Conservation (phyloP, 129 eudicot genomes). For the Pulicaria dysenterica region DNA sequence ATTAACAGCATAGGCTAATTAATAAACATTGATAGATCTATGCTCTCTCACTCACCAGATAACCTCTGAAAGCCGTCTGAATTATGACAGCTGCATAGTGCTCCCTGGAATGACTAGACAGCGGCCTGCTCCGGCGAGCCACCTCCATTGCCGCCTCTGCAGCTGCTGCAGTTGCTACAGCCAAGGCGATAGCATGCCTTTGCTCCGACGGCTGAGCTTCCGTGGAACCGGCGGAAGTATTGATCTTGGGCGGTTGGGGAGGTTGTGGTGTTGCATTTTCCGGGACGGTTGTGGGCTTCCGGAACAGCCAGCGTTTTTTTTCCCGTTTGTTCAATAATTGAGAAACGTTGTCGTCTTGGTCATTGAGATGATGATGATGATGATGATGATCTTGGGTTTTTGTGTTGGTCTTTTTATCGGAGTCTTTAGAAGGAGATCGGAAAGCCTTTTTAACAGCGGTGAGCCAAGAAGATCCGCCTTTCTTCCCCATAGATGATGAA, state of each 20-base stretch:
- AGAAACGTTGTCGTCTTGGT: slow-evolving; percentile 56
- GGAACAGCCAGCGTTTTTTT: slow-evolving; percentile 62
- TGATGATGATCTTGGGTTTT: slow-evolving; percentile 24
- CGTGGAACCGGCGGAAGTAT: background rate
- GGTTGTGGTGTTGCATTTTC: slow-evolving; percentile 28
- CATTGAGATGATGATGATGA: slow-evolving; percentile 33
- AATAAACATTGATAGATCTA: slow-evolving; percentile 32
- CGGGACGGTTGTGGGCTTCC: slow-evolving; percentile 41
- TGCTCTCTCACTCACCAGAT: slow-evolving; percentile 54
- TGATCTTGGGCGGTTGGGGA: slow-evolving; percentile 6
- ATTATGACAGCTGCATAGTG: slow-evolving; percentile 55
- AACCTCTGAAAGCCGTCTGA: slow-evolving; percentile 81
- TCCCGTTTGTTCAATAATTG: slow-evolving; percentile 50
- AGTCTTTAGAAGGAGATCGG: slow-evolving; percentile 67
- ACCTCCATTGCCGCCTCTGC: slow-evolving; percentile 61
- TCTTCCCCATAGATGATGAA: slow-evolving; percentile 54
- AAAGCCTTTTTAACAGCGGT: slow-evolving; percentile 80
- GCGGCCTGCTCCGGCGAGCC: slow-evolving; percentile 44
- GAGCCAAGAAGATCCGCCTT: slow-evolving; percentile 70
- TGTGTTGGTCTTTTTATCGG: slow-evolving; percentile 24
- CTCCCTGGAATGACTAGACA: slow-evolving; percentile 35
- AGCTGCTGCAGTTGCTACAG: slow-evolving; percentile 56
- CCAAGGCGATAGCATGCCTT: slow-evolving; percentile 60
- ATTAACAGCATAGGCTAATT: slow-evolving; percentile 13
- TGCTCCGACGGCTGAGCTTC: slow-evolving; percentile 35